Percentiles rank a stretch among this genome's conserved stretches.
These are phyloP conservation scores for Porphyrellus cyaneotinctus DNA, from an alignment of 768 basidiomycete species.

Conservation along the genomic window DNA sequence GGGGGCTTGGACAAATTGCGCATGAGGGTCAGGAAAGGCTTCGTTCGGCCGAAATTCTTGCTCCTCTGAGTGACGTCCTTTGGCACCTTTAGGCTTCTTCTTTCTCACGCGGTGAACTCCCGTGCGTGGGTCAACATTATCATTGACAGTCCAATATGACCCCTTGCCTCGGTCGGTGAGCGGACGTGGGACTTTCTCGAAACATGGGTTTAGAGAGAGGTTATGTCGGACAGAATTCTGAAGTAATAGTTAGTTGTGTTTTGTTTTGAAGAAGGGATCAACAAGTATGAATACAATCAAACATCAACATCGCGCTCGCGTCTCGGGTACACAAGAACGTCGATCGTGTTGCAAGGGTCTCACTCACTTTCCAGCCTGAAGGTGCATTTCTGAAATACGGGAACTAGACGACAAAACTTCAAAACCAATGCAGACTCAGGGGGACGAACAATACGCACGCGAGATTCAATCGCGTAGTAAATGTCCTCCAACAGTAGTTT, in stretches of 20 bases:
- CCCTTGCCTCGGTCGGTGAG: slow-evolving; percentile 89
- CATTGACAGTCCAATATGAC: slow-evolving; percentile 90
- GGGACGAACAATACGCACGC: slow-evolving; percentile 46
- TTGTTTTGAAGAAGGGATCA: slow-evolving; percentile 32
- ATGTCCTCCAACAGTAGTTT: slow-evolving; percentile 85
- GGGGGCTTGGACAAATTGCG: slow-evolving; percentile 50
- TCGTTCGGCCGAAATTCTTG: slow-evolving; percentile 59
- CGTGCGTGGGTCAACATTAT: slow-evolving; percentile 84
- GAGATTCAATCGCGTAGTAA: slow-evolving; percentile 87
- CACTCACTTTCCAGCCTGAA: slow-evolving; percentile 86
- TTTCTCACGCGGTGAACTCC: slow-evolving; percentile 87
- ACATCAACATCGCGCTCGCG: slow-evolving; percentile 63
- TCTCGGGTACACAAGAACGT: slow-evolving; percentile 15
- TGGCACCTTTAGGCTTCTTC: slow-evolving; percentile 68
- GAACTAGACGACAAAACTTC: slow-evolving; percentile 47
- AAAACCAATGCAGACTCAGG: slow-evolving; percentile 2
- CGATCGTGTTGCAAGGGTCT: neutral
- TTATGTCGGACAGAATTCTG: slow-evolving; percentile 92
- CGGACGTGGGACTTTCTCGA: slow-evolving; percentile 88
- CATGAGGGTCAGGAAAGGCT: slow-evolving; percentile 52
- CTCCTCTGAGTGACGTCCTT: slow-evolving; percentile 50
- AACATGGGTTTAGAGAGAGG: slow-evolving; percentile 85
- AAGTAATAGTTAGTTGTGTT: slow-evolving; percentile 22
- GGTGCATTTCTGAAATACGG: slow-evolving; percentile 86
- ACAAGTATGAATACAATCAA: slow-evolving; percentile 61